Percentiles rank a stretch among this genome's conserved stretches.
Conservation (phyloP, 2,329 filamentous ascomycete genomes). For the Macrophomina pseudophaseolina region DNA sequence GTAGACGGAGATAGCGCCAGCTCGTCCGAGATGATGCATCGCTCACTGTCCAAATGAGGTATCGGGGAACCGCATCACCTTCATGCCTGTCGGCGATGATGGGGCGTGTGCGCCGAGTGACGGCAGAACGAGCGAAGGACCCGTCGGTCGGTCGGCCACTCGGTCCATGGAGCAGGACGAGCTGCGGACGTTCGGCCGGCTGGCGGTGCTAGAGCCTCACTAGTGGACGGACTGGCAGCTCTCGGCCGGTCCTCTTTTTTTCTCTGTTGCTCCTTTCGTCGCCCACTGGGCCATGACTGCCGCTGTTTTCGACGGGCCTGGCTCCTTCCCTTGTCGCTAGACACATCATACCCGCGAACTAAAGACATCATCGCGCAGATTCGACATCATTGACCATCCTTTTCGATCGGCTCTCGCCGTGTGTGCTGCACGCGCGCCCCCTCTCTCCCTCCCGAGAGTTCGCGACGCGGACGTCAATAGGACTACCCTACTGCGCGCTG, state of each 20-base stretch:
- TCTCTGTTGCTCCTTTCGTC: background rate
- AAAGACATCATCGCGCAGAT: constrained; percentile 3
- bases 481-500: too few species aligned
- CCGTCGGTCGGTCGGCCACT: background rate
- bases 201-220: background rate
- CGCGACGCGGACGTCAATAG: background rate
- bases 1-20: background rate
- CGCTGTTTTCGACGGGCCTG: background rate
- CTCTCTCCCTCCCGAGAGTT: background rate
- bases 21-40: constrained; percentile 20
- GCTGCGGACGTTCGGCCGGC: background rate
- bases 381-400: too few species aligned
- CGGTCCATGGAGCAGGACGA: background rate
- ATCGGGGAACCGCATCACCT: background rate
- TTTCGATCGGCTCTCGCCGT: background rate
- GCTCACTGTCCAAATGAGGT: background rate
- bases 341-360: background rate
- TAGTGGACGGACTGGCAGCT: background rate
- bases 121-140: background rate
- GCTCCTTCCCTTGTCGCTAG: background rate
- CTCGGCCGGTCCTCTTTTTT: background rate
- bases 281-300: background rate
- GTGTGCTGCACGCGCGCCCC: background rate
- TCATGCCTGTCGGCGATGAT: background rate
- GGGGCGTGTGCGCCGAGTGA: background rate